Base-by-base conservation (phyloP, 805 yeast genomes). In the Wickerhamomyces tratensis region DNA sequence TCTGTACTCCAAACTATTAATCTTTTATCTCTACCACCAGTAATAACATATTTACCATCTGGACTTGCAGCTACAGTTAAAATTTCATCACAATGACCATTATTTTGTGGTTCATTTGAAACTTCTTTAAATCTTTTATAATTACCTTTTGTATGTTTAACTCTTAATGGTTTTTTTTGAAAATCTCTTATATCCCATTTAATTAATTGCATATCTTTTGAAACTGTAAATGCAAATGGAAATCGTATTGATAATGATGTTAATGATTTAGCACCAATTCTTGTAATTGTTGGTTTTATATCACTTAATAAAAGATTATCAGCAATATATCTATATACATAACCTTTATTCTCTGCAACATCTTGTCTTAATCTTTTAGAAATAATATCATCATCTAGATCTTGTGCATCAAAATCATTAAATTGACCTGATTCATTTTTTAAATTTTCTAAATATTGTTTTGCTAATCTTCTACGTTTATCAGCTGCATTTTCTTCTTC, bases 381-480 rank as follows among this genome's bases (percentile, higher is more conserved):
- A 40, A 93, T 72, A 51, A 85, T 82, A 53, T 93, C 98, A 44
- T 82, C 75, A 62, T 91, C 98, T 51, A 91, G 63, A 52, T 93
- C 97, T 50, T 79, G 77, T 9, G 98, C 98, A 66, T 88, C 95
- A 53, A 86, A 89, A 40, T 73, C 69, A 31, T 31, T 31, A 37
- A 63, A 63, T 2, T 59, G 64, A 26, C 66, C 72, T 15, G 71
- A 72, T 47, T 82, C 86, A 5, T 68, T 64, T 58, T 84, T 78
- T 54, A 93, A 65, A 55, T 83, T 84, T 38, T 82, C 88, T 48
- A 93, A 67, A 61, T 93, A 93, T 62, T 89, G 93, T 62, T 88
- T 88, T 14, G 98, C 98, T 46, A 93, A 71, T 56, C 98, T 71
- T 64, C 98, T 77, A 63, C 98, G 77, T 63, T 86, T 88, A 56